Evolutionary conservation across 768 basidiomycete genomes (phyloP), one percentile per base, ranked within the genome.

Genomic region (Pleurotus platypus): DNA sequence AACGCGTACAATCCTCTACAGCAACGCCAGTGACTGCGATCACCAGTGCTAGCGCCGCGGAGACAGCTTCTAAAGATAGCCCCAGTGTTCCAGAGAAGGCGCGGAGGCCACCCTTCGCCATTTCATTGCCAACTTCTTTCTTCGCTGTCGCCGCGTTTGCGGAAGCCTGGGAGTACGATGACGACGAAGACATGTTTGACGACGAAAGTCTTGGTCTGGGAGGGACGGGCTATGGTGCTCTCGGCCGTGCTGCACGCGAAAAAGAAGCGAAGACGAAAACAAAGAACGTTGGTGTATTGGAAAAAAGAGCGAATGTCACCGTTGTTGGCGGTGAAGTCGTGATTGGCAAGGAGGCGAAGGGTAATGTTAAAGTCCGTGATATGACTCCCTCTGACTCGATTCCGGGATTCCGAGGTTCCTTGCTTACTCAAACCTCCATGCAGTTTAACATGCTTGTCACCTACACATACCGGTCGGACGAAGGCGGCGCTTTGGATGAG

Each of bases 81-180:
- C 20, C 16, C 6, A 71, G 64, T 35, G 71, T 70, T 5, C 69
- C 66, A 15, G 84, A 86, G 57, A 87, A 85, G 67, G 74, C 82
- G 9, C 80, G 81, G 11, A 80, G 87, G 4, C 85, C 87, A 43
- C 87, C 89, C 2, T 96, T 91, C 66, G 88, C 86, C 1, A 78
- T 96, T 4, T 86, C 87, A 8, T 74, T 98, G 2, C 95, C 93
- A 0, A 85, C 85, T 9, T 75, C 82, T 0, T 73, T 86, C 7
- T 96, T 99, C 67, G 76, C 89, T 4, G 84, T 98, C 47, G 86
- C 89, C 12, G 91, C 96, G 2, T 95, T 90, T 66, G 93, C 93
- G 15, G 97, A 98, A 68, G 93, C 92, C 35, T 98, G 96, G 96
- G 94, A 98, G 69, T 97, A 94, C 60, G 96, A 97, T 30, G 96